Evolutionary conservation across 257 asterid genomes (phyloP).

Genomic region (Solanum chiquidenum): DNA sequence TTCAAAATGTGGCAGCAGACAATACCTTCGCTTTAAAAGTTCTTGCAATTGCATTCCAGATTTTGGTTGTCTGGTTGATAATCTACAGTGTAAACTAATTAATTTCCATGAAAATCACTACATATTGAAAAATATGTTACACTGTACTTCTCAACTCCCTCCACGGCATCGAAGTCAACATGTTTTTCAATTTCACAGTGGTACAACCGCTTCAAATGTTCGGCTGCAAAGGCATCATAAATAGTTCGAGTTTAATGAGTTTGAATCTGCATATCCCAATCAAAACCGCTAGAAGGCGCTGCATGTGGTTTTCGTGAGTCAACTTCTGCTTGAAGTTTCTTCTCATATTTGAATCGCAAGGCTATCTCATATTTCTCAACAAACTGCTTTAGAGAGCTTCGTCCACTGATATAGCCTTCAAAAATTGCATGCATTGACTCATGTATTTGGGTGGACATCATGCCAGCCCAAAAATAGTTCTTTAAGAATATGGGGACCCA

Average conservation of each 20-base stretch:
- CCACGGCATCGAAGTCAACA: background rate
- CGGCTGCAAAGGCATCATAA: background rate
- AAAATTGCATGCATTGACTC: background rate
- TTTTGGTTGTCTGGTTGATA: background rate
- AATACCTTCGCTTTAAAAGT: background rate
- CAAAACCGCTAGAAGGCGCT: background rate
- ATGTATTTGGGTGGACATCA: background rate
- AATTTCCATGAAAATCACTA: background rate
- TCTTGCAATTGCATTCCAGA: background rate
- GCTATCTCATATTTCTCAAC: background rate
- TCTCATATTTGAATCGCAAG: background rate
- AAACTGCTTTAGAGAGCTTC: background rate
- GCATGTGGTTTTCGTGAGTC: background rate
- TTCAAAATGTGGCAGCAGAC: background rate
- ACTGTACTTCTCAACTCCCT: background rate
- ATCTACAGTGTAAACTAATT: background rate
- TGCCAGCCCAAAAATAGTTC: background rate
- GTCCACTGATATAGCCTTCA: background rate
- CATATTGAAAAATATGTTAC: background rate
- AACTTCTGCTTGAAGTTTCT: background rate
- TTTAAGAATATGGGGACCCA: background rate
- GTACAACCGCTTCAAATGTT: too few species aligned
- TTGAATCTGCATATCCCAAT: background rate
- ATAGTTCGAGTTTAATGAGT: background rate
- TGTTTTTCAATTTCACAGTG: background rate